Conservation (phyloP, 2,329 filamentous ascomycete genomes). For the Fusarium globosum region DNA sequence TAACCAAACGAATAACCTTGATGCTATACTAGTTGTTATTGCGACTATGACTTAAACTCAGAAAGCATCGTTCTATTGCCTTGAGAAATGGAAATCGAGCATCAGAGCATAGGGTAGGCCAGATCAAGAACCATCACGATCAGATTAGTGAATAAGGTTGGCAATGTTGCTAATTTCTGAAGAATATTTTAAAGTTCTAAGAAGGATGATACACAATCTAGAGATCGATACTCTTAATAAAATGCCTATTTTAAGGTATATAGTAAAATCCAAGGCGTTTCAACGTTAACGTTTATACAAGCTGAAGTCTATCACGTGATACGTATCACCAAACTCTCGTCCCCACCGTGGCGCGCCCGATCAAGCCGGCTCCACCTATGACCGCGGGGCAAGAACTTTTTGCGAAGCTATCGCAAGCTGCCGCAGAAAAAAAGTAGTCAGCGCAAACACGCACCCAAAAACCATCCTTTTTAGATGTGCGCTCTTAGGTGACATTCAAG, state of each 20-base stretch:
- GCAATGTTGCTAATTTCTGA: not conserved
- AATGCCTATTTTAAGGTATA: not conserved
- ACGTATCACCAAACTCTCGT: conserved; percentile 39
- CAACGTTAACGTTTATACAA: not conserved
- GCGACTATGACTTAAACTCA: not conserved
- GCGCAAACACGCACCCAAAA: conserved; percentile 23
- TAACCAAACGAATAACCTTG: not conserved
- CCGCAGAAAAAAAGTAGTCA: conserved; percentile 39
- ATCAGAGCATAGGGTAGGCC: not conserved
- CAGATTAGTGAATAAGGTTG: not conserved
- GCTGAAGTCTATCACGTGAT: conserved; percentile 32
- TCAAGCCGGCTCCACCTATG: conserved; percentile 41
- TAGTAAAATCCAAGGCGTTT: not conserved
- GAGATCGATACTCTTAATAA: not conserved
- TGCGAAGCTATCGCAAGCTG: conserved; percentile 46
- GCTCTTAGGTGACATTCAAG: conserved; percentile 48
- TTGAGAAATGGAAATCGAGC: not conserved
- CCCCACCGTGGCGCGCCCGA: conserved; percentile 44
- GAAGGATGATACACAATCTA: not conserved
- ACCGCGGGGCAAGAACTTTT: conserved; percentile 49
- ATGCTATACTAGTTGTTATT: not conserved
- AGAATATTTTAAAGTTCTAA: not conserved
- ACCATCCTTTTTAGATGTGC: conserved; percentile 46
- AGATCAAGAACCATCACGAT: not conserved
- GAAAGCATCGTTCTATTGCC: not conserved